Percentiles rank a stretch among this genome's conserved stretches.
phyloP scores from a whole-genome alignment of 306 rosid genomes.

The Pachyrhizus erosus region DNA sequence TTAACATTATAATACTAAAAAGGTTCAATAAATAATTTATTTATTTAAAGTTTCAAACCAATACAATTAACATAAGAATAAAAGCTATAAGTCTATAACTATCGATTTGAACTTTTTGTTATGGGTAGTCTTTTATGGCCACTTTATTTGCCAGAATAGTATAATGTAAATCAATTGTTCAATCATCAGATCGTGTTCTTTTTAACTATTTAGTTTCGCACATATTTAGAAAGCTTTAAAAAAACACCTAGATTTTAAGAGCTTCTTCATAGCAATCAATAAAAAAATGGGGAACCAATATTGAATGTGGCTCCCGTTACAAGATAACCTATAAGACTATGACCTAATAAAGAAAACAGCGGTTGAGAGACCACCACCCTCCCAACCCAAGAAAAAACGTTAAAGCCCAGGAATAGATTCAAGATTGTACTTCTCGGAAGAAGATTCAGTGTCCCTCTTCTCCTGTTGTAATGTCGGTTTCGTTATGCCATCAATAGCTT shows the following conservation, averaged over 20 bases:
- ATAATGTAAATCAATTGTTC: neutral
- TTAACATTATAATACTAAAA: neutral
- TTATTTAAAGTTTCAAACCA: no score
- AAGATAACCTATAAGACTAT: slow-evolving; percentile 25
- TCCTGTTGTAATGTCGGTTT: slow-evolving; percentile 58
- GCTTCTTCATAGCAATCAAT: slow-evolving; percentile 37
- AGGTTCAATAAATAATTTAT: neutral
- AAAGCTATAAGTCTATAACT: no score
- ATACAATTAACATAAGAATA: no score
- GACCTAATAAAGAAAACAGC: slow-evolving; percentile 25
- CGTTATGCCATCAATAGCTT: slow-evolving; percentile 65
- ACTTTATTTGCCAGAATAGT: neutral
- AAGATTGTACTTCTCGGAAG: slow-evolving; percentile 77
- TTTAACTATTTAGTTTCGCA: neutral
- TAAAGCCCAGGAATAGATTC: slow-evolving; percentile 96
- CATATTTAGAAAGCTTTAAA: neutral
- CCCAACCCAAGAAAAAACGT: neutral
- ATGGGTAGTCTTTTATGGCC: neutral
- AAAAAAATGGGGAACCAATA: slow-evolving; percentile 35
- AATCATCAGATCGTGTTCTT: neutral
- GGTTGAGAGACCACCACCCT: neutral
- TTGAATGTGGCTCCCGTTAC: neutral
- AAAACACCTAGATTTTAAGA: slow-evolving; percentile 9
- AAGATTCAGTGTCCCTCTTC: slow-evolving; percentile 50
- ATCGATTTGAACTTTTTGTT: neutral